Evolutionary conservation across 805 yeast species (phyloP).

Genomic region (Schizosaccharomyces japonicus): DNA sequence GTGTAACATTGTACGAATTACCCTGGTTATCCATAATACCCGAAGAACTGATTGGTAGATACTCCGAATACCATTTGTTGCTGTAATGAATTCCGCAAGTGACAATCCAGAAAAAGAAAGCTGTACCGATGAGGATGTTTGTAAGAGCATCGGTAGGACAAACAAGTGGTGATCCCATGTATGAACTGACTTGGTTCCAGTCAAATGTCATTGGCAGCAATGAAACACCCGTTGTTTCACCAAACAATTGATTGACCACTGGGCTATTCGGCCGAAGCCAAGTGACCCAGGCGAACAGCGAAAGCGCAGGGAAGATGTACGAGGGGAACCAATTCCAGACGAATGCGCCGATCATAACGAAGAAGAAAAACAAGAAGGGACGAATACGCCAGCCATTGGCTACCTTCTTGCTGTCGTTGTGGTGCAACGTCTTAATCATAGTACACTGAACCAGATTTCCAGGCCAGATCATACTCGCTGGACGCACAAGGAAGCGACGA

Average conservation of each 20-base stretch:
- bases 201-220: constrained; percentile 19
- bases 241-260: constrained; percentile 31
- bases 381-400: constrained; percentile 38
- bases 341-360: constrained; percentile 22
- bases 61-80: constrained; percentile 20
- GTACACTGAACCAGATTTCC: constrained; percentile 32
- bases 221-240: constrained; percentile 33
- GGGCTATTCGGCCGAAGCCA: constrained; percentile 19
- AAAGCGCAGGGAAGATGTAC: constrained; percentile 34
- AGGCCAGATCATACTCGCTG: constrained; percentile 43
- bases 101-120: constrained; percentile 16
- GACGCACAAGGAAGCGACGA: constrained; percentile 32
- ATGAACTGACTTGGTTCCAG: constrained; percentile 22
- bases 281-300: constrained; percentile 36
- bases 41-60: constrained; percentile 26
- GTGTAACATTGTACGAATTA: constrained; percentile 22
- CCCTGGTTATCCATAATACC: constrained; percentile 30
- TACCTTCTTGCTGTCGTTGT: constrained; percentile 12
- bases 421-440: constrained; percentile 28
- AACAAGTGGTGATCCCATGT: constrained; percentile 15
- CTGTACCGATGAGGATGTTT: constrained; percentile 15
- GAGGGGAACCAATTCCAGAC: constrained; percentile 48
- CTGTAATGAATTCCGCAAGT: constrained; percentile 20
- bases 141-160: constrained; percentile 20
- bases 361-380: constrained; percentile 26